Evolutionary conservation across 306 rosid species (phyloP), one percentile per base, ranked within the genome.

Genomic region (Rosa rugosa): DNA sequence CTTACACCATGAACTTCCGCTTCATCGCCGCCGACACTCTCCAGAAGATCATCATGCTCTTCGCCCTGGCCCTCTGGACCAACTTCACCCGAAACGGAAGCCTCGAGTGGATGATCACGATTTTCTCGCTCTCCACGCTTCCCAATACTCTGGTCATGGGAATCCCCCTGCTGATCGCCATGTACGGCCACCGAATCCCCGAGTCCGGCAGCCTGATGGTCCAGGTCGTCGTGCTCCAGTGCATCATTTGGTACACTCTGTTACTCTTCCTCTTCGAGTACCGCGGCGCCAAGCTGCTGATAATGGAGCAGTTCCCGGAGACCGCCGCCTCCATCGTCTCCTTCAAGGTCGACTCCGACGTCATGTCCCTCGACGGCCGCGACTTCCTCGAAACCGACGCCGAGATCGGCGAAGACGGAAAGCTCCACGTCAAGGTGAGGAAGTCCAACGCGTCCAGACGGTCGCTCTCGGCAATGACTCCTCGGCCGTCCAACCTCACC

Each of bases 91-190:
- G 81, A 41, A 90, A 91, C 77, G 99, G 99, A 1, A 93, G 93
- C 80, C 47, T 96, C 0, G 99, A 96, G 72, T 96, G 99, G 99
- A 89, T 92, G 98, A 96, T 96, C 51, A 96, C 99, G 0, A 93
- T 96, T 31, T 96, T 96, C 85, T 96, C 98, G 0, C 90, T 96
- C n/a, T 93, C 99, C 31, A 96, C 99, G 38, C 88, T 96, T 60
- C 99, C 99, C 3, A 96, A 96, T 81, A 96, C 99, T 0, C 78
- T 96, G 0, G 98, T 96, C 5, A 96, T 96, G 99, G 99, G 99
- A 0, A 96, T 96, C 51, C 99, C 99, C 0, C 73, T 96, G 8
- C 80, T 96, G n/a, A 91, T 79, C 8, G 99, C 97, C 34, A 96
- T 96, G 99, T 96, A 96, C 81, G 94, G 90, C 14, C 68, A 75